phyloP scores from a whole-genome alignment of 129 eudicot genomes.

The Flaveria ramosissima region DNA sequence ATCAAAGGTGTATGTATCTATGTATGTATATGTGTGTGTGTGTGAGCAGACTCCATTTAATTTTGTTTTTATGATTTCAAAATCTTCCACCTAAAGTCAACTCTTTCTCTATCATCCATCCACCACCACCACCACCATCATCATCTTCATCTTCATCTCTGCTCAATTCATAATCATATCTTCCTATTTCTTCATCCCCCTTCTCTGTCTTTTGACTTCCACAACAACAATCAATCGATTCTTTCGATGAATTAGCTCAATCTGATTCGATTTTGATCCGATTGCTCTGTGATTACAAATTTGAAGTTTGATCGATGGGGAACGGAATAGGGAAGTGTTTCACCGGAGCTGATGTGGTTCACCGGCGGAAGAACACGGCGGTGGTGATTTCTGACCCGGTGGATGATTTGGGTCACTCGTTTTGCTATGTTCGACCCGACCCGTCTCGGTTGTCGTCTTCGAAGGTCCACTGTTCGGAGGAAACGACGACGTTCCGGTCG shows the following conservation, averaged over 20 bases:
- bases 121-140: constrained; percentile 30
- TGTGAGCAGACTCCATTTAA: constrained; percentile 28
- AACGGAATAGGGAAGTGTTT: constrained; percentile 90
- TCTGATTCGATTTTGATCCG: not conserved
- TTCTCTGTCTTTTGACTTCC: constrained; percentile 35
- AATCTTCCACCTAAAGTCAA: constrained; percentile 59
- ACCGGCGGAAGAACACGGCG: constrained; percentile 53
- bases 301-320: constrained; percentile 51
- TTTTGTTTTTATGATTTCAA: constrained; percentile 59
- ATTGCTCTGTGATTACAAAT: not conserved
- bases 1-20: not conserved
- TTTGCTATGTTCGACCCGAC: constrained; percentile 88
- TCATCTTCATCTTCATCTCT: constrained; percentile 6
- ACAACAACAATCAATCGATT: not conserved
- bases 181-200: constrained; percentile 41
- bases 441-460: constrained; percentile 56
- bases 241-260: not conserved
- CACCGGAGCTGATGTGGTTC: constrained; percentile 56
- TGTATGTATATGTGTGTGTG: too few species aligned
- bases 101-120: constrained; percentile 52
- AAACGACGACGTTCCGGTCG: constrained; percentile 67
- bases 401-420: constrained; percentile 95
- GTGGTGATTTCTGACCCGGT: constrained; percentile 57
- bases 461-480: constrained; percentile 77
- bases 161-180: not conserved